Conservation (phyloP, 441 rosid species). For the Melastoma candidum region DNA sequence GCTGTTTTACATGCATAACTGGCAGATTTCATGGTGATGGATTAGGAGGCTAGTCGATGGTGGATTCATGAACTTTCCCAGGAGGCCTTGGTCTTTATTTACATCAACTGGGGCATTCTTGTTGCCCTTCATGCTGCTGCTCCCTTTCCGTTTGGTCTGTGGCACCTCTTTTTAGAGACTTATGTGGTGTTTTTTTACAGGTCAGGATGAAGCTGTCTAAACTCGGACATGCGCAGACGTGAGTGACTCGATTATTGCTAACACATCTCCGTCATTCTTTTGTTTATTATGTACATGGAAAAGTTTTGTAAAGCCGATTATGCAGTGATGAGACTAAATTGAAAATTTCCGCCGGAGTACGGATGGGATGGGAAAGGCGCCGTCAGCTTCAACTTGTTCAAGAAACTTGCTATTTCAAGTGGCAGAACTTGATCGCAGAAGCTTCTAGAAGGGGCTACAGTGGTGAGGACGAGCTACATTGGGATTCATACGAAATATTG, state of each 20-base stretch:
- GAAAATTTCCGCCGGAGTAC: constrained; percentile 68
- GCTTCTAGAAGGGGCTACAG: constrained; percentile 4
- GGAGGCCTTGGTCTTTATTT: too few relatives aligned
- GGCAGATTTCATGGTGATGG: too few relatives aligned
- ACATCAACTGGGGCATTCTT: too few relatives aligned
- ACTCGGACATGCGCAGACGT: constrained; percentile 84
- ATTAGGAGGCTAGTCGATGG: too few relatives aligned
- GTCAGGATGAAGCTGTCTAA: constrained; percentile 65
- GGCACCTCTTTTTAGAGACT: background rate
- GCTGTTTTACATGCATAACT: too few relatives aligned
- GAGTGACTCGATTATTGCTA: constrained; percentile 10
- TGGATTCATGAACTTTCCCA: too few relatives aligned
- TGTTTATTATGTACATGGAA: background rate
- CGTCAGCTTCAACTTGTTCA: constrained; percentile 46
- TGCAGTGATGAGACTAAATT: constrained; percentile 65
- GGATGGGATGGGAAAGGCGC: constrained; percentile 66
- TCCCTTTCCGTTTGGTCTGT: too few relatives aligned
- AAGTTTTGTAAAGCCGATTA: constrained; percentile 7
- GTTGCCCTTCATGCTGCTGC: too few relatives aligned
- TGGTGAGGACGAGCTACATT: too few relatives aligned
- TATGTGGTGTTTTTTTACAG: constrained; percentile 30
- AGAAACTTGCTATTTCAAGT: constrained; percentile 56
- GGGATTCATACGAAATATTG: too few relatives aligned
- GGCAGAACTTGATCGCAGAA: constrained; percentile 88
- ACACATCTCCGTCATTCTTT: too few relatives aligned